phyloP scores from a whole-genome alignment of 129 eudicot species.

The Flaveria ramosissima region DNA sequence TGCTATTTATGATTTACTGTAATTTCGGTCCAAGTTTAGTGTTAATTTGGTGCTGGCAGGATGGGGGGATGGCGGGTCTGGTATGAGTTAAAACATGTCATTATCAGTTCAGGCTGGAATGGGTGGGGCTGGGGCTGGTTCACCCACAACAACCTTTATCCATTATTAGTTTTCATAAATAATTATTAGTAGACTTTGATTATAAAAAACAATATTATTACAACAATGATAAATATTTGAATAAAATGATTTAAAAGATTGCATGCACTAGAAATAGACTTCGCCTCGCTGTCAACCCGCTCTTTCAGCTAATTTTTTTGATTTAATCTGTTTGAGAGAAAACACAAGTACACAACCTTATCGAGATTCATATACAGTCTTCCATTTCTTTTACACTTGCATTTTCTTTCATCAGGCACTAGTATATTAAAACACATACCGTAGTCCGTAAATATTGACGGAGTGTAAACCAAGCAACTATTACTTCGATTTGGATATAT shows the following conservation, averaged over 20 bases:
- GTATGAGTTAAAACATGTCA: not conserved
- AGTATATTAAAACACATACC: not conserved
- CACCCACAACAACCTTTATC: not conserved
- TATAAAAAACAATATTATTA: not conserved
- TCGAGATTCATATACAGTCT: not conserved
- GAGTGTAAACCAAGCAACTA: not conserved
- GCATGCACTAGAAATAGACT: not conserved
- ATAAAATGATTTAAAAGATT: not conserved
- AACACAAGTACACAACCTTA: not conserved
- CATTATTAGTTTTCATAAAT: not conserved
- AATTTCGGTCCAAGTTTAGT: not conserved
- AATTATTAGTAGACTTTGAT: not conserved
- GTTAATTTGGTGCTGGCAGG: not conserved
- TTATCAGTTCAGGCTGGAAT: not conserved
- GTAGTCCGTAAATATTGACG: not conserved
- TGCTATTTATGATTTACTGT: not conserved
- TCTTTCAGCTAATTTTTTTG: not conserved
- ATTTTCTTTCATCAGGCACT: not conserved
- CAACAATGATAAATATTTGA: not conserved
- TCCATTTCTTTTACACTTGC: not conserved
- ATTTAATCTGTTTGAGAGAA: not conserved
- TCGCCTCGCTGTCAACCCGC: not conserved
- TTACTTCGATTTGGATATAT: slow-evolving; percentile 1
- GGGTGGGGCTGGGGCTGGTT: not conserved
- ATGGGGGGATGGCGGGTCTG: not conserved